Base-by-base conservation (phyloP, 805 yeast genomes). In the Ogataea methylovora region DNA sequence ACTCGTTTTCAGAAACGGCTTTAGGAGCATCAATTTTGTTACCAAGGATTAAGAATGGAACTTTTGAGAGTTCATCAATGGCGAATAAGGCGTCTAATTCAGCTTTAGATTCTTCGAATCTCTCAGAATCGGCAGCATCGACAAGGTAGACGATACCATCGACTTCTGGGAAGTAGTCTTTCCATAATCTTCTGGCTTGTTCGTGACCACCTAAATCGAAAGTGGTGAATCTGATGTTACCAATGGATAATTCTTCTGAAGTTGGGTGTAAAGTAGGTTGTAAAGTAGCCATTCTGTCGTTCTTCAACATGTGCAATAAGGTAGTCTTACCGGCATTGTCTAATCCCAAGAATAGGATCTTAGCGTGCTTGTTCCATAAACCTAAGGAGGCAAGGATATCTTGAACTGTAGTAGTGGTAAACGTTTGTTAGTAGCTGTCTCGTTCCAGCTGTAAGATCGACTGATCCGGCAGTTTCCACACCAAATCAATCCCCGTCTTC, bases 221-320 rank as follows among this genome's bases (percentile, higher is more conserved):
- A 20, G 99, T 92, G 40, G 99, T 92, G 73, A 92, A 92, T 60
- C 90, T 81, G 42, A 90, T 94, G 49, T 84, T 82, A 48, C 97
- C 98, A 51, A 92, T 92, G 42, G 97, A 88, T 52, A 92, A 74
- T 60, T 92, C 99, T 64, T 92, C 99, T 18, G 96, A 86, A 14
- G 99, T 87, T 53, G 99, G 99, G 61, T 92, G 99, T 63, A 88
- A 77, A 20, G 99, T 92, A 50, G 98, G 98, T 62, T 87, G 95
- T 52, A 92, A 73, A 31, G 97, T 87, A 39, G 99, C 98, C 65
- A 92, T 74, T 65, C 99, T 80, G 64, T 92, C 99, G 57, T 92
- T 92, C 67, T 74, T 84, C 49, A 84, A 65, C 85, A 84, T 84
- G 56, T 84, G 92, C 47, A 84, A 65, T 45, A 84, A 62, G 17